phyloP scores from a whole-genome alignment of 257 asterid species.

The Gentiana dahurica region DNA sequence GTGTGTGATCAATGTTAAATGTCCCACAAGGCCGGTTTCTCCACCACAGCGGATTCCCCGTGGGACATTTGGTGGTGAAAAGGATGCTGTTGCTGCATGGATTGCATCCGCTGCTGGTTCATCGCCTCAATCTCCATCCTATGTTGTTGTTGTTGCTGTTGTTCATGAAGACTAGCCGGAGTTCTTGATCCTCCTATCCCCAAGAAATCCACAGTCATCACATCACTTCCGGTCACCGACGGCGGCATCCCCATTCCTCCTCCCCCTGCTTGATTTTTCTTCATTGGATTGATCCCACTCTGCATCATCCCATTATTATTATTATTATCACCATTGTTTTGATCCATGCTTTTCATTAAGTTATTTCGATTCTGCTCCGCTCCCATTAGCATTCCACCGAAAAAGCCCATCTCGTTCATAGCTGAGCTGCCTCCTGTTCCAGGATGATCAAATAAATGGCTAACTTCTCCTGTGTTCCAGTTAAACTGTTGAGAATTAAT shows the following conservation, averaged over 20 bases:
- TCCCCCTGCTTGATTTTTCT: background rate
- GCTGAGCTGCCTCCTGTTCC: conserved; percentile 12
- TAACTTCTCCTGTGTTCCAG: conserved; percentile 26
- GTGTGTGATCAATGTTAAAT: background rate
- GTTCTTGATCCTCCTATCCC: conserved; percentile 70
- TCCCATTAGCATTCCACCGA: conserved; percentile 60
- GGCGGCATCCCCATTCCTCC: background rate
- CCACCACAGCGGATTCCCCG: conserved; percentile 15
- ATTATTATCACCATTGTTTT: conserved; percentile 5
- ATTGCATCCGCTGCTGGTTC: conserved; percentile 37
- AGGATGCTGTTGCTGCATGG: conserved; percentile 20
- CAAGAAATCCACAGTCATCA: conserved; percentile 77
- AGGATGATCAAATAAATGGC: conserved; percentile 23
- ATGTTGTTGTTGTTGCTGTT: conserved; percentile 17
- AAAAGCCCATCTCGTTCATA: conserved; percentile 44
- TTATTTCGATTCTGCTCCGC: conserved; percentile 23
- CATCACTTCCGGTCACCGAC: conserved; percentile 22
- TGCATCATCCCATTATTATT: conserved; percentile 18
- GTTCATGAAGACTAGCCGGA: conserved; percentile 26
- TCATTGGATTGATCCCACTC: background rate
- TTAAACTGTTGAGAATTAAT: conserved; percentile 23
- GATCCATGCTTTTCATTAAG: conserved; percentile 28
- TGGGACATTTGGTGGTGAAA: conserved; percentile 14
- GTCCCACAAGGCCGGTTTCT: conserved; percentile 14
- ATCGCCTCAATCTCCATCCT: conserved; percentile 33